Base-by-base conservation (phyloP, 345 rosid genomes). In the Theobroma cacao region DNA sequence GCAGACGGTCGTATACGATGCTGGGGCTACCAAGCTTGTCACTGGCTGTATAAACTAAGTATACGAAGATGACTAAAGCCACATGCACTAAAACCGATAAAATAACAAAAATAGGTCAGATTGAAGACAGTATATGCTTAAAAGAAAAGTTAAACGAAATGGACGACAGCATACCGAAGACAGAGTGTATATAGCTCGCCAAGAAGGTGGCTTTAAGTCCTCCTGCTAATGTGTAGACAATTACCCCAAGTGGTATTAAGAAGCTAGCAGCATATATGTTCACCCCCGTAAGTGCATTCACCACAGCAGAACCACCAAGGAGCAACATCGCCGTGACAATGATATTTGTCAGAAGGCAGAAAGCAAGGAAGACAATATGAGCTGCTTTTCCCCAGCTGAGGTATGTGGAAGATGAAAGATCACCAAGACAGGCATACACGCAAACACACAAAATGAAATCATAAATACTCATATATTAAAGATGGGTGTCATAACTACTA, bases 171-270 rank as follows among this genome's bases (percentile, higher is more conserved):
- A 33, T 85, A 93, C 98, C 98, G 45, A 92, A 83, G 68, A 89
- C 97, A 40, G 98, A 95, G 79, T 95, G 98, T 65, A 93, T 92
- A 74, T 93, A 95, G 86, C 98, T 95, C 0, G 98, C 98, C 70
- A 95, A 87, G 82, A 95, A 95, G 41, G 98, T 95, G 64, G 98
- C 98, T 84, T 93, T 91, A 20, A 93, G 91, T 55, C 98, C 98
- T 62, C 98, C 98, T 7, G 98, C 97, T n/a, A 93, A 87, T 18
- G 98, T 92, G 79, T 95, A 93, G 30, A 90, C 88, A 59, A 92
- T 83, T 9, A 93, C 97, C 17, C 98, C 98, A 4, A 95, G 93
- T n/a, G 98, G 98, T 69, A 93, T 93, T 73, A 95, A 87, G 84
- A 95, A 95, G 85, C 98, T 93, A 65, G 98, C 98, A 4, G 93